Evolutionary conservation across 192 early-diverging fungal species (phyloP).

Genomic region (Coemansia nantahalensis): DNA sequence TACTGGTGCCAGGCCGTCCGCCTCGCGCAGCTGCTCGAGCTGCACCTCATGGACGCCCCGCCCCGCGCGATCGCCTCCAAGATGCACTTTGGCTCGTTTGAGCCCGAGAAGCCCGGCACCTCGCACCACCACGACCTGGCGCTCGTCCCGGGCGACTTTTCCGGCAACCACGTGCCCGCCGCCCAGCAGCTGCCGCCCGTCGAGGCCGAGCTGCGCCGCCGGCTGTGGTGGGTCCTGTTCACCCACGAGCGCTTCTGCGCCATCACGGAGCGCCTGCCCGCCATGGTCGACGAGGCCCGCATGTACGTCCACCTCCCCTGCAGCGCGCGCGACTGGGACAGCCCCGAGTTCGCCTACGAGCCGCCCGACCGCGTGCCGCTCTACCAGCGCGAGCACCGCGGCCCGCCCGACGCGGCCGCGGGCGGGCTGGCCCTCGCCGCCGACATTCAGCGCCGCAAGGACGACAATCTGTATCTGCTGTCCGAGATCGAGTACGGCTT

Average conservation of each 20-base stretch:
- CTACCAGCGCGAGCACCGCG: slow-evolving; percentile 30
- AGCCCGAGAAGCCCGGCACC: slow-evolving; percentile 23
- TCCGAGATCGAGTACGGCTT: slow-evolving; percentile 54
- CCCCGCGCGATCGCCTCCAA: slow-evolving; percentile 38
- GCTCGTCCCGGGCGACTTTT: slow-evolving; percentile 40
- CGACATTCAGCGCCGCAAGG: slow-evolving; percentile 38
- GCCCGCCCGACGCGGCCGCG: background rate
- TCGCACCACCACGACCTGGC: slow-evolving; percentile 20
- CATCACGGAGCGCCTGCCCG: slow-evolving; percentile 47
- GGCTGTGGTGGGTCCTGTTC: slow-evolving; percentile 52
- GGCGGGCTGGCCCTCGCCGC: slow-evolving; percentile 17
- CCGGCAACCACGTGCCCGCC: slow-evolving; percentile 33
- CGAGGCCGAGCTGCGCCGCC: slow-evolving; percentile 44
- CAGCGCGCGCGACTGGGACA: slow-evolving; percentile 41
- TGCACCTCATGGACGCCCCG: slow-evolving; percentile 45
- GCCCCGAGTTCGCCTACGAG: slow-evolving; percentile 40
- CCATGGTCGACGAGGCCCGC: slow-evolving; percentile 47
- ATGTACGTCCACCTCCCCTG: slow-evolving; percentile 52
- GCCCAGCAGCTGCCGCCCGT: slow-evolving; percentile 38
- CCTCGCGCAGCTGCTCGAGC: slow-evolving; percentile 47
- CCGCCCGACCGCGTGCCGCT: slow-evolving; percentile 32
- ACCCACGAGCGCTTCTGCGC: slow-evolving; percentile 51
- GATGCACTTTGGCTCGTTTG: slow-evolving; percentile 49
- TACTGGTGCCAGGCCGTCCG: slow-evolving; percentile 46
- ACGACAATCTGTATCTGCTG: slow-evolving; percentile 44